These are phyloP conservation scores for carrot (Daucus carota) DNA, from an alignment of 129 eudicot species.

Conservation along the genomic window DH1_v3.0 NC_030383.2:10960501-10961000, in stretches of 20 bases:
- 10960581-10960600: neutral
- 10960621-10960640: conserved; percentile 68
- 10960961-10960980: conserved; percentile 4
- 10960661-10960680: conserved; percentile 81
- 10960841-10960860: conserved; percentile 89
- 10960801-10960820: conserved; percentile 17
- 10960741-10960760: conserved; percentile 46
- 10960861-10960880: conserved; percentile 87
- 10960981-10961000: neutral
- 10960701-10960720: conserved; percentile 67
- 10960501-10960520: conserved; percentile 4
- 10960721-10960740: conserved; percentile 80
- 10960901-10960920: conserved; percentile 53
- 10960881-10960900: conserved; percentile 76
- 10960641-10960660: conserved; percentile 42
- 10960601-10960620: conserved; percentile 7
- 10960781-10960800: neutral
- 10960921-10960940: conserved; percentile 38
- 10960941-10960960: neutral
- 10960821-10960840: conserved; percentile 42
- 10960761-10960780: conserved; percentile 1
- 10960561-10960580: neutral
- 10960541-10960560: neutral
- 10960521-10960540: neutral
- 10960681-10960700: conserved; percentile 67